A percentile compares a stretch with the other conserved stretches of the same genome.
Evolutionary conservation across 1,284 basidiomycete species (phyloP).

Genomic region (Abortiporus biennis): DNA sequence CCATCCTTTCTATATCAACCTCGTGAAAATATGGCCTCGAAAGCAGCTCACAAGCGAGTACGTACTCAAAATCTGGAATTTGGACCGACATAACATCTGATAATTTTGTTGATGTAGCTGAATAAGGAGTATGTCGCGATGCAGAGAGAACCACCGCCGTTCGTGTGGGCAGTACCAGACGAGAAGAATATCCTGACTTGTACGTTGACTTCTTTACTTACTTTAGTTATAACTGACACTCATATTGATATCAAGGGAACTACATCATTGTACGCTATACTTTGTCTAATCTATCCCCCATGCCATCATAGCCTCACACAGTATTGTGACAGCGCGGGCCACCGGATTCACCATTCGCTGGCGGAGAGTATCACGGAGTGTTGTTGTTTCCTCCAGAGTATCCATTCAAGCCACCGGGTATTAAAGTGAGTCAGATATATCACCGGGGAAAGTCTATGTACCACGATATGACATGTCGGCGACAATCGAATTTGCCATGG

Average conservation of each 20-base stretch:
- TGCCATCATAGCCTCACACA: neutral
- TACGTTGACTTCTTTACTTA: conserved; percentile 22
- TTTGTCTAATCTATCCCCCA: neutral
- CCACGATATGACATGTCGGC: too few relatives aligned
- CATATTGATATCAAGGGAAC: conserved; percentile 79
- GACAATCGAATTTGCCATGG: too few relatives aligned
- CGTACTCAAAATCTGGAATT: conserved; percentile 22
- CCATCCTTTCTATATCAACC: too few relatives aligned
- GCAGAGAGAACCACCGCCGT: conserved; percentile 92
- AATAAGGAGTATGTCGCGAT: conserved; percentile 88
- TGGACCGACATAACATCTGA: conserved; percentile 1
- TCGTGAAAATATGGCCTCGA: conserved; percentile 73
- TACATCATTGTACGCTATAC: conserved; percentile 74
- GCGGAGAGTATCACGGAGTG: conserved; percentile 91
- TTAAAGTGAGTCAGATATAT: too few relatives aligned
- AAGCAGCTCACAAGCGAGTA: conserved; percentile 81
- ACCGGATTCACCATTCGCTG: conserved; percentile 87
- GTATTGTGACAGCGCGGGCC: conserved; percentile 69
- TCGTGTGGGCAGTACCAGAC: conserved; percentile 89
- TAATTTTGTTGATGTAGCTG: conserved; percentile 42
- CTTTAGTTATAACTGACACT: conserved; percentile 2
- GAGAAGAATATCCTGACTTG: conserved; percentile 94
- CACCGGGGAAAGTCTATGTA: too few relatives aligned
- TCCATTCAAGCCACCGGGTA: conserved; percentile 92
- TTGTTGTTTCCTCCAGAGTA: conserved; percentile 89